Conservation (phyloP, 345 rosid genomes). For the Boechera retrofracta region DNA sequence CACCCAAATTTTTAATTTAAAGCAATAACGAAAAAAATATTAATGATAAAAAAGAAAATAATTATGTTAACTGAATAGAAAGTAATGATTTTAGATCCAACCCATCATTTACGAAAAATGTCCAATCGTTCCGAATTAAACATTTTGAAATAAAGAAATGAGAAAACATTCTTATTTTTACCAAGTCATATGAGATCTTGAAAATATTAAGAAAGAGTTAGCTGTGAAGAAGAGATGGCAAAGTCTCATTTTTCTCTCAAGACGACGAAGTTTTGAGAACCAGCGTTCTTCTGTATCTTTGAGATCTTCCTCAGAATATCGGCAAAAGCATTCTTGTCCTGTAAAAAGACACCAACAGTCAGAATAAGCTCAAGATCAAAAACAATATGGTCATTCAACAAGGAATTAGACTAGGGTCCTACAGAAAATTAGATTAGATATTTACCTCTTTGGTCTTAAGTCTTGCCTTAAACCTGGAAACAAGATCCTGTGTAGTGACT, state of each 20-base stretch:
- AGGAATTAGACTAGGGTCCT: not conserved
- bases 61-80: no score
- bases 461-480: conserved; percentile 78
- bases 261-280: conserved; percentile 70
- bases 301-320: conserved; percentile 82
- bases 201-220: not conserved
- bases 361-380: not conserved
- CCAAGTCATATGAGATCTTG: conserved; percentile 15
- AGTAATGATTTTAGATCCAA: not conserved
- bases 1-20: no score
- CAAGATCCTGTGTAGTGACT: conserved; percentile 61
- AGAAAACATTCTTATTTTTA: conserved; percentile 2
- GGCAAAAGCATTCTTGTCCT: conserved; percentile 90
- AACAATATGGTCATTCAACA: conserved; percentile 9
- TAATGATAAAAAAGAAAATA: no score
- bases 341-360: conserved; percentile 33
- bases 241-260: conserved; percentile 63
- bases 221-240: not conserved
- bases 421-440: not conserved
- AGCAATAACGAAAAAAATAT: no score
- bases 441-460: conserved; percentile 74
- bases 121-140: not conserved
- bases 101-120: not conserved
- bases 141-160: conserved; percentile 1
- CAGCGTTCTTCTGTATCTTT: conserved; percentile 83